Percentiles rank a stretch among this genome's conserved stretches.
Evolutionary conservation across 2,329 filamentous ascomycete species (phyloP).

Genomic region (Pseudogymnoascus sp.): DNA sequence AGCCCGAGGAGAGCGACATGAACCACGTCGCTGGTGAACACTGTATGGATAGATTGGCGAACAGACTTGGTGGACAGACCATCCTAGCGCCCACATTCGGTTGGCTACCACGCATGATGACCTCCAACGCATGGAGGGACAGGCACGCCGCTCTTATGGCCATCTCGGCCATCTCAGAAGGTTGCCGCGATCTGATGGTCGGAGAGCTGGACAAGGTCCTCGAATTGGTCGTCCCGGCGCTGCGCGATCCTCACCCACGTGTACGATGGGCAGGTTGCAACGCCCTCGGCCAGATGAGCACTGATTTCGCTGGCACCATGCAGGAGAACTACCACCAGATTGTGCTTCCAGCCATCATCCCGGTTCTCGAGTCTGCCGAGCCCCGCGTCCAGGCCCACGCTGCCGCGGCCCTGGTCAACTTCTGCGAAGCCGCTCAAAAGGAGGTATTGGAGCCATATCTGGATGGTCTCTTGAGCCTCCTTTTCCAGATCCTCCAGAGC

Average conservation of each 20-base stretch:
- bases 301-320: conserved; percentile 96
- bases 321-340: conserved; percentile 88
- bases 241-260: conserved; percentile 83
- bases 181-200: conserved; percentile 92
- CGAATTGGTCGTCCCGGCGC: conserved; percentile 84
- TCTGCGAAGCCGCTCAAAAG: conserved; percentile 97
- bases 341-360: conserved; percentile 85
- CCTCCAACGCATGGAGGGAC: conserved; percentile 87
- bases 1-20: conserved; percentile 90
- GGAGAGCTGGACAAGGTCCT: conserved; percentile 90
- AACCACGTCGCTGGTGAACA: conserved; percentile 98
- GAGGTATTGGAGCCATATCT: conserved; percentile 86
- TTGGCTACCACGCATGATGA: conserved; percentile 98
- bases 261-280: conserved; percentile 98
- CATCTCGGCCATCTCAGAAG: conserved; percentile 96
- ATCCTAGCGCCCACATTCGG: conserved; percentile 89
- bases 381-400: conserved; percentile 94
- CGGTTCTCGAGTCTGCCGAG: conserved; percentile 82
- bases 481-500: conserved; percentile 82
- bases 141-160: conserved; percentile 96
- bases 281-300: conserved; percentile 98
- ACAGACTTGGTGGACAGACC: conserved; percentile 92
- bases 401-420: conserved; percentile 95
- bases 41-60: conserved; percentile 94
- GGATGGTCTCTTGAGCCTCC: conserved; percentile 73